Base-by-base conservation (phyloP, 768 basidiomycete genomes). In the Rubroboletus pulcherrimus region DNA sequence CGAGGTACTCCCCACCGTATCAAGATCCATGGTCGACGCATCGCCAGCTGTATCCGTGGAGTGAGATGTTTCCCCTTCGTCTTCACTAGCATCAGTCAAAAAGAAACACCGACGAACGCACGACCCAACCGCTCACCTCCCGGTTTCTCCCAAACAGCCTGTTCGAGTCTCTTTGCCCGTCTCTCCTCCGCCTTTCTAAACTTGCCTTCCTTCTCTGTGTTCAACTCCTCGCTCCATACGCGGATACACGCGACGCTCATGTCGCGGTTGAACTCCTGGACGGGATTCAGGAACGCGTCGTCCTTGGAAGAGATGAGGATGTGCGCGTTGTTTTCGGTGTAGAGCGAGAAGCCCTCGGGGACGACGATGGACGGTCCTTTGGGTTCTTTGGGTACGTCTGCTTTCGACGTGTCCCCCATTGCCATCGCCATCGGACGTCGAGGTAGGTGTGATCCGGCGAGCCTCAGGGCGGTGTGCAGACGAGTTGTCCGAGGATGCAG, bases 181-280 rank as follows among this genome's bases (percentile, higher is more conserved):
- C 74, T 78, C 71, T 81, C 80, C 65, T 78, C 79, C 29, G 74
- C 68, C 63, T 73, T 73, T 61, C 69, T 75, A 84, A 87, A 91
- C 62, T 75, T 81, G 56, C 70, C 75, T 66, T 83, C 78, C 74
- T 88, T 93, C 52, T 75, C 74, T 66, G 73, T 78, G 66, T 88
- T 81, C 39, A 82, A 50, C 53, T 85, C 76, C 64, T 94, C 89
- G 56, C 89, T 87, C 93, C 93, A 99, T 4, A 86, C 83, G 31
- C 85, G 79, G 53, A 99, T 98, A 60, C 89, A 89, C 21, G 93
- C 92, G 41, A 98, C 86, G 60, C 91, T 93, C 44, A 92, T 71
- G 73, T 99, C 97, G 38, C 97, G 81, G 74, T 99, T 99, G 78
- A 97, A 99, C 71, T 99, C 93, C 68, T 99, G 97, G 12, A 98